Evolutionary conservation across 192 early-diverging fungal genomes (phyloP).

Genomic region (Lunasporangiospora selenospora): DNA sequence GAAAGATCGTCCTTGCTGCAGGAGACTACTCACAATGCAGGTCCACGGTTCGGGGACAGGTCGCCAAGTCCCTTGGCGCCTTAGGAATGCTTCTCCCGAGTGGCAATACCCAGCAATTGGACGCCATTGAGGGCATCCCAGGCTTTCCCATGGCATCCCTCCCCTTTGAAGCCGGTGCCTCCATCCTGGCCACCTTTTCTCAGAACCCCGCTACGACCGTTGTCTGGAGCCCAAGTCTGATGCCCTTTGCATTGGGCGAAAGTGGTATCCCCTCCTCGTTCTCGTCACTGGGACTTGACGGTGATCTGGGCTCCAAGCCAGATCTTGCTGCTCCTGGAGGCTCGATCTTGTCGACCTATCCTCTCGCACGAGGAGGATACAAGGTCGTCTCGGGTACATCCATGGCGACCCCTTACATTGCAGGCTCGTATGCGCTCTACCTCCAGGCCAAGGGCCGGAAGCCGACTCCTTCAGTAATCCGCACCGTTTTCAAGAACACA

Average conservation of each 20-base stretch:
- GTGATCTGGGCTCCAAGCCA: conserved; percentile 65
- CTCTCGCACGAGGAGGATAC: conserved; percentile 51
- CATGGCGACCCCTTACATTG: conserved; percentile 67
- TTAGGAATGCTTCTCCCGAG: conserved; percentile 1
- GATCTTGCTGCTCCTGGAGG: conserved; percentile 60
- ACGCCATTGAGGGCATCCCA: conserved; percentile 13
- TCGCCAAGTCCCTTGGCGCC: conserved; percentile 6
- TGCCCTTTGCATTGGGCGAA: conserved; percentile 5
- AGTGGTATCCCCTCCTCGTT: conserved; percentile 62
- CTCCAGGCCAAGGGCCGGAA: conserved; percentile 43
- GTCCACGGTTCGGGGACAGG: conserved; percentile 50
- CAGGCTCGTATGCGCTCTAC: conserved; percentile 55
- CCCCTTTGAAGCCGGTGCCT: conserved; percentile 43
- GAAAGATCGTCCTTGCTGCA: conserved; percentile 58
- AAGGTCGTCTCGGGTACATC: conserved; percentile 59
- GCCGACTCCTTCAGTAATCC: conserved; percentile 11
- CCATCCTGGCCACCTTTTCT: conserved; percentile 23
- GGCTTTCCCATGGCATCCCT: conserved; percentile 39
- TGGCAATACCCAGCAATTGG: conserved; percentile 21
- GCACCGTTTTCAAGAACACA: conserved; percentile 31
- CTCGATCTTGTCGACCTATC: conserved; percentile 60
- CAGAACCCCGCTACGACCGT: conserved; percentile 9
- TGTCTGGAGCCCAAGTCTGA: conserved; percentile 11
- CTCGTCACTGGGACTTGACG: conserved; percentile 68
- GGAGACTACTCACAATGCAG: conserved; percentile 28